Conservation (phyloP, 1,139 yeast genomes). For the Petasospora fabianii region DNA sequence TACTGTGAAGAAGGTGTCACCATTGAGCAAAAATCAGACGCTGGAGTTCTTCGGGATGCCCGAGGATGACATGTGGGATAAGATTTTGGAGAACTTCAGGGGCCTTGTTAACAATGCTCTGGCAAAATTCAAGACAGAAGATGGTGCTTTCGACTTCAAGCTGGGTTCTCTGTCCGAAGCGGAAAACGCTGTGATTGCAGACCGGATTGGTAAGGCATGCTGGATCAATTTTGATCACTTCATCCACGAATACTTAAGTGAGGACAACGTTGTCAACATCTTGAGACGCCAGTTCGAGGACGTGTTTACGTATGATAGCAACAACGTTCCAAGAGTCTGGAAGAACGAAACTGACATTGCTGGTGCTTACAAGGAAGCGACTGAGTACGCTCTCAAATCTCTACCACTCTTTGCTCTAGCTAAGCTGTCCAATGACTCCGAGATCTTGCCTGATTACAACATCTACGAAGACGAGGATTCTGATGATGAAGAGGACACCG, state of each 20-base stretch:
- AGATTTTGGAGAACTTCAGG: constrained; percentile 46
- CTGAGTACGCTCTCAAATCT: constrained; percentile 49
- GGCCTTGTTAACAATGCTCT: constrained; percentile 34
- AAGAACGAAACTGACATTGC: constrained; percentile 73
- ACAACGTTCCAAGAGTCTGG: constrained; percentile 83
- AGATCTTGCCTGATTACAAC: constrained; percentile 54
- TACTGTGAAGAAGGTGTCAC: constrained; percentile 39
- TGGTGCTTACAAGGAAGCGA: constrained; percentile 55
- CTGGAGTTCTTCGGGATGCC: constrained; percentile 43
- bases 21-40: constrained; percentile 39
- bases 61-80: constrained; percentile 57
- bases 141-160: constrained; percentile 50
- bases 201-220: constrained; percentile 47
- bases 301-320: constrained; percentile 73
- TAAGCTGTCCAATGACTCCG: constrained; percentile 47
- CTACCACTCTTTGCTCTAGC: constrained; percentile 63
- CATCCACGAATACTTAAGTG: constrained; percentile 57
- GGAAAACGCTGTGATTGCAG: constrained; percentile 40
- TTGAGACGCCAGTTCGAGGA: constrained; percentile 76
- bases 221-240: constrained; percentile 65
- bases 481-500: constrained; percentile 42
- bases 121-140: constrained; percentile 27
- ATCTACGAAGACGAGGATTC: constrained; percentile 35
- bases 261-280: constrained; percentile 52
- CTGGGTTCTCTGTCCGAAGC: constrained; percentile 48